Evolutionary conservation across 2,329 filamentous ascomycete species (phyloP).

Genomic region (Neopestalotiopsis sp.): DNA sequence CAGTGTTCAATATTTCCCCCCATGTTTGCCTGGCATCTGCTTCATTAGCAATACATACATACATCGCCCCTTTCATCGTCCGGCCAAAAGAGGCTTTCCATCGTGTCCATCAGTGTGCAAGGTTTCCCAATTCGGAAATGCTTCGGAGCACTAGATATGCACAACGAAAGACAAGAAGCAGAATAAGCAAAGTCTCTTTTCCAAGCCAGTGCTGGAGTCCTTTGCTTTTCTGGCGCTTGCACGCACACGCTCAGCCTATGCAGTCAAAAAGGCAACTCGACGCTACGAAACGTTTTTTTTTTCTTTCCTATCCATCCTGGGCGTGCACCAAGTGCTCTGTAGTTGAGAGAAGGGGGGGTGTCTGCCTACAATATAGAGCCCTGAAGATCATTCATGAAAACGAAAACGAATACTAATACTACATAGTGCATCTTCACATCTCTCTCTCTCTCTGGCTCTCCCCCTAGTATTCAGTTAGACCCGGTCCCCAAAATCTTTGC

Average conservation of each 20-base stretch:
- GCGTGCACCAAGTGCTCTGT: too few relatives aligned
- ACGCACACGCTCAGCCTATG: background rate
- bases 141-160: background rate
- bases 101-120: background rate
- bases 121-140: background rate
- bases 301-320: background rate
- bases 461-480: background rate
- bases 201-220: background rate
- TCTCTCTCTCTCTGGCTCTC: background rate
- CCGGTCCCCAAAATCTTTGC: too few relatives aligned
- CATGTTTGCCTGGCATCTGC: background rate
- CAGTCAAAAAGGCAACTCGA: background rate
- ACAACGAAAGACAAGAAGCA: background rate
- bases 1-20: background rate
- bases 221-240: background rate
- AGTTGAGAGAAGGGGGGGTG: background rate
- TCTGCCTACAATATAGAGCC: background rate
- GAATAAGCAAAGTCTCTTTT: background rate
- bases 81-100: background rate
- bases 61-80: background rate
- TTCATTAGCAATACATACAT: background rate
- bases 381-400: too few relatives aligned
- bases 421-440: background rate
- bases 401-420: too few relatives aligned
- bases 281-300: background rate